Percentiles rank a stretch among this genome's conserved stretches.
Evolutionary conservation across 202 grass and related monocot species (phyloP).

Genomic region (Cymbopogon flexuosus): DNA sequence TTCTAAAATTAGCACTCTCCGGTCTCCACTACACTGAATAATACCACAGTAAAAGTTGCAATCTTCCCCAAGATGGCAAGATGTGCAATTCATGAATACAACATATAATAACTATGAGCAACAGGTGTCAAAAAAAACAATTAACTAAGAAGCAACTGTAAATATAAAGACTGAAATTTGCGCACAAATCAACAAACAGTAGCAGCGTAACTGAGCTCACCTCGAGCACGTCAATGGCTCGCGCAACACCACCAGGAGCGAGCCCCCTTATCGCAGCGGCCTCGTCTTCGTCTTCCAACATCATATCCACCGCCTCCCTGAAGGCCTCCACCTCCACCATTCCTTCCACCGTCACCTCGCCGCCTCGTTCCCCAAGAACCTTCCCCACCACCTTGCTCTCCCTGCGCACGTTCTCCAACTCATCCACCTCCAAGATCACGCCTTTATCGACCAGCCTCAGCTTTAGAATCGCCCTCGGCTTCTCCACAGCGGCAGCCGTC

Average conservation of each 20-base stretch:
- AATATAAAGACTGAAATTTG: not conserved
- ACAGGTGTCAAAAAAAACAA: not conserved
- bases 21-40: not conserved
- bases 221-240: conserved; percentile 53
- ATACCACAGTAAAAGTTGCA: not conserved
- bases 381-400: conserved; percentile 43
- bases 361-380: conserved; percentile 28
- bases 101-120: not conserved
- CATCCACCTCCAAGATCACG: conserved; percentile 45
- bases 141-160: not conserved
- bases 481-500: not conserved
- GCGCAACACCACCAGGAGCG: conserved; percentile 33
- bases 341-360: conserved; percentile 51
- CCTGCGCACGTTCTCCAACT: conserved; percentile 40
- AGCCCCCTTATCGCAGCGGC: conserved; percentile 33
- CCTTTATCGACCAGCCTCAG: conserved; percentile 49
- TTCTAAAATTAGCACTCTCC: not conserved
- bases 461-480: conserved; percentile 19
- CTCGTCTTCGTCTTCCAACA: conserved; percentile 36
- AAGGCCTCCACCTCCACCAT: conserved; percentile 46
- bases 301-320: conserved; percentile 56
- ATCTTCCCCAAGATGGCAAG: not conserved
- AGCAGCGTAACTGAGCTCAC: conserved; percentile 22
- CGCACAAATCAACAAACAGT: not conserved
- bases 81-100: not conserved